These are phyloP conservation scores for Neurospora tetrasperma DNA, from an alignment of 495 filamentous ascomycete genomes.

Conservation along the genomic window DNA sequence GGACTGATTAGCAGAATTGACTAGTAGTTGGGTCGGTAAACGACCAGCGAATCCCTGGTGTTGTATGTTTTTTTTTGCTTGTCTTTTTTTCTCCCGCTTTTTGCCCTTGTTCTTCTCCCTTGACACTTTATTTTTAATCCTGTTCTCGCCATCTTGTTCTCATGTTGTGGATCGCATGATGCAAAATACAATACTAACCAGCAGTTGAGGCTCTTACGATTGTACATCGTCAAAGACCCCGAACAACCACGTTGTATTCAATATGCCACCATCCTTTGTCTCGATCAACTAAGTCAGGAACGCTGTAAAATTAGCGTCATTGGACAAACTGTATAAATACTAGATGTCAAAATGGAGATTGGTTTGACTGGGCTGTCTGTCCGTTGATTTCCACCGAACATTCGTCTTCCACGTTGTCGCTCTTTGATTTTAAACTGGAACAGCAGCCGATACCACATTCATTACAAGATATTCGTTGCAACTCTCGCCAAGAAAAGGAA, in stretches of 20 bases:
- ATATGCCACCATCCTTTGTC: neutral
- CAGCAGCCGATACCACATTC: neutral
- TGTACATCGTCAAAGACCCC: neutral
- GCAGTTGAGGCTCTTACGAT: neutral
- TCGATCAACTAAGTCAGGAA: neutral
- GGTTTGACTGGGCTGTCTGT: neutral
- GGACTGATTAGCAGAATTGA: neutral
- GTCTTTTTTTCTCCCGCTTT: neutral
- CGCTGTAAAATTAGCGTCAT: neutral
- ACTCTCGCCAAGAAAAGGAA: neutral
- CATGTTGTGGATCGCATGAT: neutral
- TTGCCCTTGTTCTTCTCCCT: neutral
- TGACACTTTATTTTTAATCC: neutral
- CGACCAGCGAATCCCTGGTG: slow-evolving; percentile 33
- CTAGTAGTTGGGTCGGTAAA: slow-evolving; percentile 37
- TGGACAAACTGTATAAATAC: neutral
- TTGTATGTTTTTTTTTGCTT: slow-evolving; percentile 29
- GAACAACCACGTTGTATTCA: neutral
- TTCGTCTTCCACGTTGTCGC: neutral
- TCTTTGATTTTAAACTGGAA: neutral
- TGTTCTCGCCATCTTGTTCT: neutral
- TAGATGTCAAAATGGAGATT: neutral
- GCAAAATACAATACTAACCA: neutral
- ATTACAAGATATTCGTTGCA: neutral
- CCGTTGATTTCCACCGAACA: neutral